Evolutionary conservation across 2,329 filamentous ascomycete genomes (phyloP).

Genomic region (Emmonsia crescens): DNA sequence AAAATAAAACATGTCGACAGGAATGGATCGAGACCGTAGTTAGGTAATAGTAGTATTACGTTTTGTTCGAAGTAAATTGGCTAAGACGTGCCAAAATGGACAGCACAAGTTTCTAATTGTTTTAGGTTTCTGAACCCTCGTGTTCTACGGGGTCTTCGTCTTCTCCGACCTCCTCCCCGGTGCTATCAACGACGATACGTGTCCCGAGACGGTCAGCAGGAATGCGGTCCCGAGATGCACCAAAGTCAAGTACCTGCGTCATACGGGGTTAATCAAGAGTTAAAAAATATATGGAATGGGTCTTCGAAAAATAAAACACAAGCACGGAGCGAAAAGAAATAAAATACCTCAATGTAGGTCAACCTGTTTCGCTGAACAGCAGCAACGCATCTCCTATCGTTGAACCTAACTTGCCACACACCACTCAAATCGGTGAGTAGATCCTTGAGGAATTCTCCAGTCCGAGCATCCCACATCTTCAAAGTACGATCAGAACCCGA

Average conservation of each 20-base stretch:
- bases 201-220: conserved; percentile 65
- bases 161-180: conserved; percentile 28
- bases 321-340: background rate
- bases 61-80: background rate
- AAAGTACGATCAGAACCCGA: conserved; percentile 89
- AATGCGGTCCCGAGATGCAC: conserved; percentile 79
- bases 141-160: conserved; percentile 21
- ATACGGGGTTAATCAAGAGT: conserved; percentile 11
- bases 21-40: background rate
- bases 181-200: conserved; percentile 49
- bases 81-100: background rate
- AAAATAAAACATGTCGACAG: background rate
- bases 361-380: conserved; percentile 86
- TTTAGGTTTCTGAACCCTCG: background rate
- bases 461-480: conserved; percentile 97
- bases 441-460: conserved; percentile 84
- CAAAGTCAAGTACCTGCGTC: conserved; percentile 85
- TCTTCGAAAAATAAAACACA: background rate
- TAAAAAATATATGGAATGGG: background rate
- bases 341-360: conserved; percentile 82
- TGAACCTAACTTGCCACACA: conserved; percentile 99
- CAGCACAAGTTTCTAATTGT: background rate
- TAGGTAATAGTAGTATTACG: background rate
- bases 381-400: conserved; percentile 87
- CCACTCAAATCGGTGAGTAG: conserved; percentile 84